Conservation (phyloP, 2,329 filamentous ascomycete genomes). For the Aspergillus quadricinctus region DNA sequence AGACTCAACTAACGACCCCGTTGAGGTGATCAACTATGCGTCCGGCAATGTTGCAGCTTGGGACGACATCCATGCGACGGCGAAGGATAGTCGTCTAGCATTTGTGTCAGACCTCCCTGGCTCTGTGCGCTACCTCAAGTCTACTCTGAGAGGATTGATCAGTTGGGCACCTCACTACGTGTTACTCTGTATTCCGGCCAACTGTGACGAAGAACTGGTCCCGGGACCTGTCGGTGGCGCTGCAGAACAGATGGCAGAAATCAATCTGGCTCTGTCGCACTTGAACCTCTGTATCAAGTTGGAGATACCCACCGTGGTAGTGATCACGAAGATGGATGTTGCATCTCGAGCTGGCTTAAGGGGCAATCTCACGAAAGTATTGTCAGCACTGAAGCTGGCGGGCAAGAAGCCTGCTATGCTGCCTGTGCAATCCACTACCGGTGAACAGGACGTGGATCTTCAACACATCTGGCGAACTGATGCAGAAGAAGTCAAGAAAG, state of each 20-base stretch:
- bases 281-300: conserved; percentile 81
- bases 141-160: conserved; percentile 81
- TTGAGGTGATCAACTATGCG: conserved; percentile 72
- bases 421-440: conserved; percentile 39
- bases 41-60: conserved; percentile 84
- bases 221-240: conserved; percentile 13
- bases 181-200: conserved; percentile 78
- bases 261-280: conserved; percentile 73
- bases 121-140: conserved; percentile 82
- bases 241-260: conserved; percentile 43
- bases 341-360: conserved; percentile 69
- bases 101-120: conserved; percentile 91
- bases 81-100: conserved; percentile 68
- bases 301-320: conserved; percentile 69
- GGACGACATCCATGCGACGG: conserved; percentile 84
- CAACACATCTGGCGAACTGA: conserved; percentile 55
- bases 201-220: conserved; percentile 55
- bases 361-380: conserved; percentile 65
- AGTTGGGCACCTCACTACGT: conserved; percentile 97
- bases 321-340: conserved; percentile 88
- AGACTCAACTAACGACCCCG: conserved; percentile 24
- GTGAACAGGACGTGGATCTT: conserved; percentile 51
- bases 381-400: conserved; percentile 72
- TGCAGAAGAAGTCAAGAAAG: conserved; percentile 53
- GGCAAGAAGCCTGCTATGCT: conserved; percentile 72